A percentile compares a stretch with the other conserved stretches of the same genome.
phyloP scores from a whole-genome alignment of 345 rosid genomes.

The Conringia planisiliqua region DNA sequence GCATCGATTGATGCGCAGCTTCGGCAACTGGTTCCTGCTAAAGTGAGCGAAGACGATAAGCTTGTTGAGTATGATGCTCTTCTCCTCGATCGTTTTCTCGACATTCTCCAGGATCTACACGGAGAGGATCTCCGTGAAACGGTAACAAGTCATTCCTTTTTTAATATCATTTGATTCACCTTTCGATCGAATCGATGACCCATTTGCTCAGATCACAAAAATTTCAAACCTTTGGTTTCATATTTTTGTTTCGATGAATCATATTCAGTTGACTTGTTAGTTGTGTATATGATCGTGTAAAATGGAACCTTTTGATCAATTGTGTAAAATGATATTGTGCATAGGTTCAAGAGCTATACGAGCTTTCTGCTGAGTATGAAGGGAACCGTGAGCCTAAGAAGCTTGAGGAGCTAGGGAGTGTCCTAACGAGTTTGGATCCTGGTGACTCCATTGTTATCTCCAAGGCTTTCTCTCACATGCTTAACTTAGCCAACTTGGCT shows the following conservation, averaged over 20 bases:
- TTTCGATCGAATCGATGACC: constrained; percentile 1
- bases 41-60: constrained; percentile 95
- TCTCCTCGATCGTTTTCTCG: constrained; percentile 93
- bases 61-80: constrained; percentile 93
- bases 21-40: constrained; percentile 71
- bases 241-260: not conserved
- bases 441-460: constrained; percentile 95
- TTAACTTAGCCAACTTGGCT: constrained; percentile 94
- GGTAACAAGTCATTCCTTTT: constrained; percentile 32
- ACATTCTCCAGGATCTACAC: constrained; percentile 89
- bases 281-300: not conserved
- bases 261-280: not conserved
- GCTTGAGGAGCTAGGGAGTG: constrained; percentile 85
- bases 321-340: not conserved
- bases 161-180: not conserved
- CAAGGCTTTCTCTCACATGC: constrained; percentile 94
- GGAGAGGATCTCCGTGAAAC: constrained; percentile 96
- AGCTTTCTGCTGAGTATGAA: constrained; percentile 93
- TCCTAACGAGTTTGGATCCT: constrained; percentile 84
- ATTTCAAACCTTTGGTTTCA: not conserved
- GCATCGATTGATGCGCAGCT: constrained; percentile 97
- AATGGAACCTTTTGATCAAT: not conserved
- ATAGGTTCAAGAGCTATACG: constrained; percentile 95
- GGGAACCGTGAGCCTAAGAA: constrained; percentile 69
- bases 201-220: constrained; percentile 1